These are phyloP conservation scores for Verticillium isaacii DNA, from an alignment of 2,329 filamentous ascomycete genomes.

Conservation along the genomic window DNA sequence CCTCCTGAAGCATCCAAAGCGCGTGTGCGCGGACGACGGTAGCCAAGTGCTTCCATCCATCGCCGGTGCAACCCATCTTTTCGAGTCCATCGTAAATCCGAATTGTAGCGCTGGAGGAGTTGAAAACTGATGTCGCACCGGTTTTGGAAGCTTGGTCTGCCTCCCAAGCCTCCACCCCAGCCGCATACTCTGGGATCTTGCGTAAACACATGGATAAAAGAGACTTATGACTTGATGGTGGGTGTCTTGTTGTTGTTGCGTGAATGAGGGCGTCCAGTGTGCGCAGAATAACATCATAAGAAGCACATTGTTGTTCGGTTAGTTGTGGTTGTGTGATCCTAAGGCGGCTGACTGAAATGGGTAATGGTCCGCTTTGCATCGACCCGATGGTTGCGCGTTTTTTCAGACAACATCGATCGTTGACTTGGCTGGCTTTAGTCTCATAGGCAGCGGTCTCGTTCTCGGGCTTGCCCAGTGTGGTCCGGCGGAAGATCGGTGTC, in stretches of 20 bases:
- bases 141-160: slow-evolving; percentile 29
- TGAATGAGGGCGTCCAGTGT: slow-evolving; percentile 24
- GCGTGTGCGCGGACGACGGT: slow-evolving; percentile 42
- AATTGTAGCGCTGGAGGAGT: slow-evolving; percentile 32
- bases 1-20: slow-evolving; percentile 34
- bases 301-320: slow-evolving; percentile 18
- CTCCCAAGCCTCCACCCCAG: slow-evolving; percentile 37
- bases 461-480: not conserved
- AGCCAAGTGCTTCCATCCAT: slow-evolving; percentile 42
- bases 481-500: not conserved
- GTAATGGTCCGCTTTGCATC: not conserved
- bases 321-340: slow-evolving; percentile 9
- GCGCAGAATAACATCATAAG: slow-evolving; percentile 26
- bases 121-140: slow-evolving; percentile 27
- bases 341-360: not conserved
- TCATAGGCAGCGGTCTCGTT: not conserved
- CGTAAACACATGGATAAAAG: slow-evolving; percentile 45
- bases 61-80: slow-evolving; percentile 28
- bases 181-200: slow-evolving; percentile 42
- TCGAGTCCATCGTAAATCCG: slow-evolving; percentile 47
- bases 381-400: not conserved
- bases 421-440: not conserved
- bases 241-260: slow-evolving; percentile 13
- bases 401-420: not conserved
- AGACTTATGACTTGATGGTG: slow-evolving; percentile 21